Evolutionary conservation across 768 basidiomycete genomes (phyloP), one percentile per base, ranked within the genome.

Genomic region (Lentinus tigrinus): DNA sequence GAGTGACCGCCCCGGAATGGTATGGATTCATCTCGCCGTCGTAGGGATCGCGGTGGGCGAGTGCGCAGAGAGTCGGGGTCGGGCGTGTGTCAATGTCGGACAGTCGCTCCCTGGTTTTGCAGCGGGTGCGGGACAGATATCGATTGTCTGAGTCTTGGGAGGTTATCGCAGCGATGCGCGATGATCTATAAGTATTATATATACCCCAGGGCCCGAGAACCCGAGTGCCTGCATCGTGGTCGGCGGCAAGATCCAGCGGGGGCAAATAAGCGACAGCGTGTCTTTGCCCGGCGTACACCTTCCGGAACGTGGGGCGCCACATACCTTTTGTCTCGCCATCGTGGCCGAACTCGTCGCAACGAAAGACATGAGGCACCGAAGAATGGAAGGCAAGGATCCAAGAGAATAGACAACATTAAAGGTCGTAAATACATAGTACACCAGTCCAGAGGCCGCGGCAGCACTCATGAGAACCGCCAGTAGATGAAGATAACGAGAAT

Each of bases 401-500:
- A 16, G 48, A 55, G 28, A 40, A 26, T 23, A 54, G 43, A 50
- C 39, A 40, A 46, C 40, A 56, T 56, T 60, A 53, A 47, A 47
- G 19, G 36, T 42, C 44, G 49, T 56, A 51, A 48, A 53, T 58
- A 59, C 44, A 36, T 42, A 60, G 48, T 63, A 62, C 58, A 63
- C 54, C 47, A 38, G 55, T 54, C 59, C 54, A 36, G 38, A 52
- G 44, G 52, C 60, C 43, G 40, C 54, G 58, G 49, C 40, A 37
- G 31, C 47, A 61, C 63, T 76, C 67, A 86, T 75, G 77, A 81
- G 72, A 92, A 91, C 70, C 86, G 84, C 90, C 91, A 93, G 75
- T 84, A 90, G 39, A 92, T 65, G 49, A 93, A 68, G 62, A 93
- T 79, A 62, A 98, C 76, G 52, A 97, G 67, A 64, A 99, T 79